Percentiles rank a stretch among this genome's conserved stretches.
phyloP scores from a whole-genome alignment of 768 basidiomycete genomes.

The Tricholoma bakamatsutake region DNA sequence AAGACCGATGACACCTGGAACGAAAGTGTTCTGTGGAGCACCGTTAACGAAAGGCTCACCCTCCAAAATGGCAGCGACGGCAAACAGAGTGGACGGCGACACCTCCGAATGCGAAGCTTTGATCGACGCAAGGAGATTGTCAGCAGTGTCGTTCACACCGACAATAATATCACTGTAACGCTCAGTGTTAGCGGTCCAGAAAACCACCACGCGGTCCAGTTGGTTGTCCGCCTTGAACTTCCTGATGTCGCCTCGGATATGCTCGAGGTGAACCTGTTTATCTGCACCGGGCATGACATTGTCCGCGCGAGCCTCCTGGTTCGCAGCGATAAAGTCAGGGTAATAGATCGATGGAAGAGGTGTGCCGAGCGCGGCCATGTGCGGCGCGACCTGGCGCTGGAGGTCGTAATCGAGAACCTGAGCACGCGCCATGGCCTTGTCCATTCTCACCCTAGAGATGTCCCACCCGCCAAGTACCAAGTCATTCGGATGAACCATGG shows the following conservation, averaged over 20 bases:
- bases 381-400: slow-evolving; percentile 88
- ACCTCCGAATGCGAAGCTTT: slow-evolving; percentile 85
- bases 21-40: slow-evolving; percentile 98
- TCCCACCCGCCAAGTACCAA: slow-evolving; percentile 98
- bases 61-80: slow-evolving; percentile 93
- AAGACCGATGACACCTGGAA: slow-evolving; percentile 89
- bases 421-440: slow-evolving; percentile 90
- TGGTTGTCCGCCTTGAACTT: slow-evolving; percentile 79
- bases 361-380: slow-evolving; percentile 72
- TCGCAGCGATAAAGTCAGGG: slow-evolving; percentile 95
- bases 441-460: slow-evolving; percentile 79
- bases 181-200: slow-evolving; percentile 99
- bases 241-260: slow-evolving; percentile 87
- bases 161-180: slow-evolving; percentile 93
- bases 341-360: slow-evolving; percentile 96
- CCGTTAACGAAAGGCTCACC: slow-evolving; percentile 97
- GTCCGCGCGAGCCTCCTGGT: slow-evolving; percentile 94
- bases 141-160: slow-evolving; percentile 93
- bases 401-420: slow-evolving; percentile 94
- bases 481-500: slow-evolving; percentile 98
- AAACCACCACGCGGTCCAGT: slow-evolving; percentile 86
- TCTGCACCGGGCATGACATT: slow-evolving; percentile 81
- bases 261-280: slow-evolving; percentile 89
- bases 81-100: slow-evolving; percentile 92
- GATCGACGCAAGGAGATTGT: slow-evolving; percentile 79